Evolutionary conservation across 257 asterid genomes (phyloP).

Genomic region (Prunella vulgaris): DNA sequence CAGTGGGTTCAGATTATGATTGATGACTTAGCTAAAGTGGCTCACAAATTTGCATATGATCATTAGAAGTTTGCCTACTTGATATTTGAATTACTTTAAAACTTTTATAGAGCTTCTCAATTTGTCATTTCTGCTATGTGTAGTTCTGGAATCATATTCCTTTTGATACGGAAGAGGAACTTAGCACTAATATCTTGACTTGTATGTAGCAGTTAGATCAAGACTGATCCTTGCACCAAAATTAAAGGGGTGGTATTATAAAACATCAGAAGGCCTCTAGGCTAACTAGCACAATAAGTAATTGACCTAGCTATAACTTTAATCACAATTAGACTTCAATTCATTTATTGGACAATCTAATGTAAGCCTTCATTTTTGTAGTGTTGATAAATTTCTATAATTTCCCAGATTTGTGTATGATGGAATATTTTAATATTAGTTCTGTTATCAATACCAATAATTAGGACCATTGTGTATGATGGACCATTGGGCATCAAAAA

Average conservation of each 20-base stretch:
- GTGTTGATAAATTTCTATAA: neutral
- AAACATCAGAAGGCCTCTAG: neutral
- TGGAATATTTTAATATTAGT: neutral
- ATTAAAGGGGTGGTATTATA: neutral
- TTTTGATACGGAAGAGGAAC: neutral
- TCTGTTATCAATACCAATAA: neutral
- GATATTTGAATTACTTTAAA: neutral
- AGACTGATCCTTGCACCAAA: neutral
- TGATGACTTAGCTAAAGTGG: neutral
- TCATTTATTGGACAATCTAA: neutral
- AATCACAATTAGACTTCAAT: neutral
- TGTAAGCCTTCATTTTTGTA: neutral
- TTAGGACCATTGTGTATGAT: neutral
- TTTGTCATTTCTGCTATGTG: slow-evolving; percentile 9
- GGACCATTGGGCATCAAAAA: neutral
- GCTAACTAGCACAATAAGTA: neutral
- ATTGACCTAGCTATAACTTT: neutral
- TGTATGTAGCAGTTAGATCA: neutral
- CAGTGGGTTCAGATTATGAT: neutral
- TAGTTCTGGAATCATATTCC: neutral
- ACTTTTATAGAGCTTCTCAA: neutral
- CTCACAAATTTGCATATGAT: slow-evolving; percentile 7
- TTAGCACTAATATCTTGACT: neutral
- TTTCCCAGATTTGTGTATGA: slow-evolving; percentile 2
- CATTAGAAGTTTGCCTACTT: neutral